Base-by-base conservation (phyloP, 495 filamentous ascomycete genomes). In the Jackrogersella minutella region DNA sequence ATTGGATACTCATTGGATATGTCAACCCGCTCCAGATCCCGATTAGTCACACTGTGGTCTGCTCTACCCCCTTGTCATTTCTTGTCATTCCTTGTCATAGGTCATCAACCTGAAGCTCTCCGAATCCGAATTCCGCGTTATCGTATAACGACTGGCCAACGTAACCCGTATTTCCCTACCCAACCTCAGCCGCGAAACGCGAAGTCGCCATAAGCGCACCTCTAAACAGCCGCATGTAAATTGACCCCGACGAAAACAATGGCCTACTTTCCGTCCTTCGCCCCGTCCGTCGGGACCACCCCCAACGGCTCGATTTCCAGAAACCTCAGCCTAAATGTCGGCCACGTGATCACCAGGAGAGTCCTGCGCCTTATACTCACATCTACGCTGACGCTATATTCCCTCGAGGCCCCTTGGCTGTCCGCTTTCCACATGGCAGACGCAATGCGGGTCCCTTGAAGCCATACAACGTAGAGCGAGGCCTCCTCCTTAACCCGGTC, bases 351-450 rank as follows among this genome's bases (percentile, higher is more conserved):
- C 14, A 51, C 43, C 24, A 17, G 2, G 22, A 43, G 31, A n/a
- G n/a, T n/a, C 57, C 51, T 53, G 30, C 49, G 56, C 61, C 61
- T 47, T 64, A 43, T 49, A 59, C 54, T 66, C 36, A 51, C 54
- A 53, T 40, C 59, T 69, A 24, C 53, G 61, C 60, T 64, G 61
- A 69, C 49, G 55, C 61, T 64, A 53, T 61, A 36, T 40, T 56
- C 34, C n/a, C 31, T 21, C 60, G 50, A 58, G 30, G 52, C 39
- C 36, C 47, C 46, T 46, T 65, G 60, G 60, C 57, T 69, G 37
- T 65, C 61, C 52, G 51, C 61, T 53, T 46, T 34, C 56, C 61
- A 69, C 66, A 69, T 65, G 66, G 66, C 61, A 49, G 61, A 62
- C 22, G 37, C 30, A 60, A 57, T 69, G 61, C 66, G 57, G 49